Conservation (phyloP, 2,329 filamentous ascomycete species). For the Ophioceras dolichostomum region DNA sequence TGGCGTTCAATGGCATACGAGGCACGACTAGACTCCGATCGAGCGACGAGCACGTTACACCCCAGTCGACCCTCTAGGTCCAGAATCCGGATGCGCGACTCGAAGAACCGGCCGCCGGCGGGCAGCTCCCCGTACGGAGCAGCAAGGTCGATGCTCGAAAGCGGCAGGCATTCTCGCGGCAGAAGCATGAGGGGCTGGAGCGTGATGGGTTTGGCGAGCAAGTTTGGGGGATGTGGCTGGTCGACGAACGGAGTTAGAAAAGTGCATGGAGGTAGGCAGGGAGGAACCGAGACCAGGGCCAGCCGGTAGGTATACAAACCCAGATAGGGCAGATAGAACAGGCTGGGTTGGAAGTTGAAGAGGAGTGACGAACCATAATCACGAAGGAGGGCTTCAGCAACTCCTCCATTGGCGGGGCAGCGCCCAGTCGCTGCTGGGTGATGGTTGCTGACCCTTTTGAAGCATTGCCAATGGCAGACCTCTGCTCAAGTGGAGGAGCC, state of each 20-base stretch:
- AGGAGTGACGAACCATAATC: conserved; percentile 34
- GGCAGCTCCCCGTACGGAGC: conserved; percentile 36
- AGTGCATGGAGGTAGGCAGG: conserved; percentile 5
- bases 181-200: conserved; percentile 51
- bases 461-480: conserved; percentile 12
- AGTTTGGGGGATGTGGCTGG: conserved; percentile 44
- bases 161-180: conserved; percentile 43
- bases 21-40: conserved; percentile 39
- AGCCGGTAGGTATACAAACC: too few species aligned
- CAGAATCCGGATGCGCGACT: conserved; percentile 49
- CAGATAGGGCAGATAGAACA: too few species aligned
- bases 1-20: conserved; percentile 57
- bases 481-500: too few species aligned
- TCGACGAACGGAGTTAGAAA: background rate
- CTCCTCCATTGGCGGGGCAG: conserved; percentile 31
- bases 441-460: too few species aligned
- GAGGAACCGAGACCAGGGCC: too few species aligned
- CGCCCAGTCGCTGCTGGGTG: background rate
- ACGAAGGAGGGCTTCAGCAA: conserved; percentile 38
- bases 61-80: conserved; percentile 51
- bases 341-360: too few species aligned
- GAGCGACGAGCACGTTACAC: conserved; percentile 47
- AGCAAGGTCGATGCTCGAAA: conserved; percentile 49
- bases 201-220: conserved; percentile 38
- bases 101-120: conserved; percentile 42